Conservation (phyloP, 1,284 basidiomycete species). For the Boletus coffeatus region DNA sequence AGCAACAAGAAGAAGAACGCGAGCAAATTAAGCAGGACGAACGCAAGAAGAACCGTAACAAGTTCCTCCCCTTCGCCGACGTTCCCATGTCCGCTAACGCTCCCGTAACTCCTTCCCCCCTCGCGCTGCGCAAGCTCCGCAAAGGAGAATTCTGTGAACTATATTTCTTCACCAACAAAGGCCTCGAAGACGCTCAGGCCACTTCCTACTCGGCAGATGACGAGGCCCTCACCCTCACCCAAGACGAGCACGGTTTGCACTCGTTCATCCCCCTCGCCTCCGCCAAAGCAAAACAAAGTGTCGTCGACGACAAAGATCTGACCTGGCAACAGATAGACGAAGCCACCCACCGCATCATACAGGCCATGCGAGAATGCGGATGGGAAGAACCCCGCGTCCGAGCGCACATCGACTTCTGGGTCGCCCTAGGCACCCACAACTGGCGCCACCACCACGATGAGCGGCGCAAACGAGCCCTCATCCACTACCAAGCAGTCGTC, state of each 20-base stretch:
- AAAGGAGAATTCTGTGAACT: slow-evolving; percentile 4
- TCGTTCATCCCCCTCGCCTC: not conserved
- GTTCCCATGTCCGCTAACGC: not conserved
- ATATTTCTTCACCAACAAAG: slow-evolving; percentile 8
- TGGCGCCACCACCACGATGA: not conserved
- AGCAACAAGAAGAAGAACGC: not conserved
- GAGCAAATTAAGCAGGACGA: not conserved
- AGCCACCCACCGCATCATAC: not conserved
- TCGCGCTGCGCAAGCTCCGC: not conserved
- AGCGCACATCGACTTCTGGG: not conserved
- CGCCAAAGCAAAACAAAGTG: not conserved
- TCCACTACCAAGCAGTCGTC: not conserved
- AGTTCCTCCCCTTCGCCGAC: not conserved
- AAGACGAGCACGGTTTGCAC: not conserved
- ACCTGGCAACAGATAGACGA: not conserved
- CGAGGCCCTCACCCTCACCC: not conserved
- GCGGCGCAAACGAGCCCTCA: not conserved
- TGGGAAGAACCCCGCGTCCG: not conserved
- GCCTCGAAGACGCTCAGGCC: not conserved
- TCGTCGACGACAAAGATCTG: not conserved
- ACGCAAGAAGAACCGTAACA: slow-evolving; percentile 2
- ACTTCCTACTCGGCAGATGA: not conserved
- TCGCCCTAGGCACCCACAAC: not conserved
- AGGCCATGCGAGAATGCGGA: not conserved
- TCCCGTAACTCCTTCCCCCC: not conserved